Evolutionary conservation across 1,284 basidiomycete genomes (phyloP).

Genomic region (Sphaerobolus stellatus): DNA sequence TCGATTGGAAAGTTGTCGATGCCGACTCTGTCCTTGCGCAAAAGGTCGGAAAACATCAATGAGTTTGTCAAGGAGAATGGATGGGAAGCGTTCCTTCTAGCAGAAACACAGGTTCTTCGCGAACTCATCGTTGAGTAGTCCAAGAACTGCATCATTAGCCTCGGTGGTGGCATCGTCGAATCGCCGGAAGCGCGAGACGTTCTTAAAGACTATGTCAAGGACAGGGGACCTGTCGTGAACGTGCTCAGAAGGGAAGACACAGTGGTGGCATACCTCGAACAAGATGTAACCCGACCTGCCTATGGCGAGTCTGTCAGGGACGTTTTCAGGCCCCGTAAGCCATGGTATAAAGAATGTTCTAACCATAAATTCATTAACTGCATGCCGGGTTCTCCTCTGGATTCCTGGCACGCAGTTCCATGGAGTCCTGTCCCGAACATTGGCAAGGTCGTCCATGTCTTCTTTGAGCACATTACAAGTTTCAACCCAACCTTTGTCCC

Average conservation of each 20-base stretch:
- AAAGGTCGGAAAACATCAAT: conserved; percentile 62
- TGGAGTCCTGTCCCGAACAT: background rate
- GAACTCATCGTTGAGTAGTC: conserved; percentile 59
- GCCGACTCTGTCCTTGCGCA: conserved; percentile 82
- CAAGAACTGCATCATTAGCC: conserved; percentile 75
- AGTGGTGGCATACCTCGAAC: conserved; percentile 75
- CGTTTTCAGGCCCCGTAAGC: conserved; percentile 80
- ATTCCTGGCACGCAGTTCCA: conserved; percentile 13
- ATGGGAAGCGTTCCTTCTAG: conserved; percentile 75
- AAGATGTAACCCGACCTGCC: conserved; percentile 76
- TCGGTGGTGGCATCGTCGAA: conserved; percentile 97
- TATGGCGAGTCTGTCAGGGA: conserved; percentile 84
- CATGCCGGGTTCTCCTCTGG: conserved; percentile 52
- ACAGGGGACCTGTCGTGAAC: conserved; percentile 68
- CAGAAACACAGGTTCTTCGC: conserved; percentile 58
- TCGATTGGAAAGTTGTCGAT: conserved; percentile 83
- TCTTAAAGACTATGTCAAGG: conserved; percentile 65
- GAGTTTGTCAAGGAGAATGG: conserved; percentile 77
- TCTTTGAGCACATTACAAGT: conserved; percentile 89
- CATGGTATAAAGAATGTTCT: conserved; percentile 87
- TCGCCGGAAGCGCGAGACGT: conserved; percentile 71
- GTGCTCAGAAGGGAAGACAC: conserved; percentile 69
- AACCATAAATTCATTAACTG: conserved; percentile 82
- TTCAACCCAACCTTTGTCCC: conserved; percentile 62
- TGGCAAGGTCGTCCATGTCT: conserved; percentile 32